Evolutionary conservation across 768 basidiomycete genomes (phyloP).

Genomic region (Serpula lacrymans): DNA sequence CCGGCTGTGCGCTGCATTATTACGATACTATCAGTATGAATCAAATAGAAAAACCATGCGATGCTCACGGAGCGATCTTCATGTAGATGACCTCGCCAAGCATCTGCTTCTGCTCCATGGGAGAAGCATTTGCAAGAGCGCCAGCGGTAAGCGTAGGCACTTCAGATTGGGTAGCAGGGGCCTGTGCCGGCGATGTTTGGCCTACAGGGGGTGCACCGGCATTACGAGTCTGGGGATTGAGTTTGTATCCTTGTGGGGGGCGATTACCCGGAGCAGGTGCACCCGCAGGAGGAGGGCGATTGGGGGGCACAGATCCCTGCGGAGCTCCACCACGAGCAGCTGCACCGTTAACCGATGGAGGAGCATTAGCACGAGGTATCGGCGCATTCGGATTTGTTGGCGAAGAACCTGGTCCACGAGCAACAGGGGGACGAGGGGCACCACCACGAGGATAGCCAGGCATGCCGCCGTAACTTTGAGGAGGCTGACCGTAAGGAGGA

Average conservation of each 20-base stretch:
- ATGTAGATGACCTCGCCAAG: slow-evolving; percentile 95
- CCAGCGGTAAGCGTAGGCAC: slow-evolving; percentile 60
- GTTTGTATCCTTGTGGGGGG: slow-evolving; percentile 29
- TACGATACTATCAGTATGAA: slow-evolving; percentile 5
- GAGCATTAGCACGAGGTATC: slow-evolving; percentile 63
- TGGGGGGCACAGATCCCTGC: slow-evolving; percentile 38
- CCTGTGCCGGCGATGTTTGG: slow-evolving; percentile 24
- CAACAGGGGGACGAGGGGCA: slow-evolving; percentile 57
- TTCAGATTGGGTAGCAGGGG: slow-evolving; percentile 45
- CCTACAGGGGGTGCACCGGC: slow-evolving; percentile 29
- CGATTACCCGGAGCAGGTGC: slow-evolving; percentile 42
- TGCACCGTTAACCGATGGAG: slow-evolving; percentile 53
- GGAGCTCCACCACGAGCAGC: slow-evolving; percentile 44
- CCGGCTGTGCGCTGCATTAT: slow-evolving; percentile 68
- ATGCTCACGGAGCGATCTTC: slow-evolving; percentile 74
- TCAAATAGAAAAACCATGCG: slow-evolving; percentile 8
- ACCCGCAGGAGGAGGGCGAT: slow-evolving; percentile 40
- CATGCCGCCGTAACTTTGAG: slow-evolving; percentile 77
- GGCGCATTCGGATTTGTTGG: slow-evolving; percentile 62
- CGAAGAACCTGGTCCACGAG: slow-evolving; percentile 68
- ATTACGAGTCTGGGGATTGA: slow-evolving; percentile 35
- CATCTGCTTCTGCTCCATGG: slow-evolving; percentile 97
- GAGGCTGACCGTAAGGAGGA: slow-evolving; percentile 68
- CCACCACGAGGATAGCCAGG: slow-evolving; percentile 58
- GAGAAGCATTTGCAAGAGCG: slow-evolving; percentile 53